A percentile compares a stretch with the other conserved stretches of the same genome.
phyloP scores from a whole-genome alignment of 148 eudicot genomes.

The Hydrangea macrophylla region DNA sequence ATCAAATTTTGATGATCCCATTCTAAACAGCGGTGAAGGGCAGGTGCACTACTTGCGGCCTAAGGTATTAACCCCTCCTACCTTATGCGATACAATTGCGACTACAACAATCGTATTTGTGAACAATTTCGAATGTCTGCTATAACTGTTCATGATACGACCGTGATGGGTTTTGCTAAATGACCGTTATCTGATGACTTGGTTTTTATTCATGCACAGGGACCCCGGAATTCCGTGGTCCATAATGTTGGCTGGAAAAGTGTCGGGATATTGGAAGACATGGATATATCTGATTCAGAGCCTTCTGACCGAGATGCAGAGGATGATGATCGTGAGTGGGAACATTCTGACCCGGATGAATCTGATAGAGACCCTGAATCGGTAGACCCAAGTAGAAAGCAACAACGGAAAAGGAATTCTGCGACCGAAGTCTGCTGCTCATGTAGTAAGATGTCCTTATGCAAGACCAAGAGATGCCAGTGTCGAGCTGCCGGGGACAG shows the following conservation, averaged over 20 bases:
- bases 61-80: slow-evolving; percentile 45
- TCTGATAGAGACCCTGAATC: slow-evolving; percentile 19
- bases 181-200: neutral
- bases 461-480: slow-evolving; percentile 80
- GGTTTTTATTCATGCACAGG: slow-evolving; percentile 32
- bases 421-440: slow-evolving; percentile 59
- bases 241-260: slow-evolving; percentile 32
- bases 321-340: slow-evolving; percentile 53
- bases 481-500: slow-evolving; percentile 60
- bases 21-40: slow-evolving; percentile 24
- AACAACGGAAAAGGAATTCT: slow-evolving; percentile 32
- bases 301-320: slow-evolving; percentile 29
- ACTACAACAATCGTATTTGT: neutral
- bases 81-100: neutral
- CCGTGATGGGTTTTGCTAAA: neutral
- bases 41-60: slow-evolving; percentile 58
- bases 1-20: slow-evolving; percentile 6
- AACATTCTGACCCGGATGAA: slow-evolving; percentile 19
- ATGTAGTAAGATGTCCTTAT: slow-evolving; percentile 58
- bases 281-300: slow-evolving; percentile 83
- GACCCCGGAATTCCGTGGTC: slow-evolving; percentile 46
- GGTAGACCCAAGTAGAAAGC: slow-evolving; percentile 19
- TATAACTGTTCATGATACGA: neutral
- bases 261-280: slow-evolving; percentile 57
- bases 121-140: neutral